Conservation (phyloP, 345 rosid species). For the Aquilaria malaccensis region DNA sequence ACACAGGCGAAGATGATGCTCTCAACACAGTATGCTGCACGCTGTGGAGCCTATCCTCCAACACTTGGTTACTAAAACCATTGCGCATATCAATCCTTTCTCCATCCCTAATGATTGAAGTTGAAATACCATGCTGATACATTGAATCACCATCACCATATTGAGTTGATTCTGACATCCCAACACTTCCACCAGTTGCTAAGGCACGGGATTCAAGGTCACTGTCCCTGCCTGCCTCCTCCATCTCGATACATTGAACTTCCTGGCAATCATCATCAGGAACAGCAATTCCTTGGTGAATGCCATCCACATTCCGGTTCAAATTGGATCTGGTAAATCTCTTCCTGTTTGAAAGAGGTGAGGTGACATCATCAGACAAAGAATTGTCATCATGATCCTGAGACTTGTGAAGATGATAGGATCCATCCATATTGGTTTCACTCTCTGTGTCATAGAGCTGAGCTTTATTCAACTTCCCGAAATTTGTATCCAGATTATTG, state of each 20-base stretch:
- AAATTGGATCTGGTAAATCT: slow-evolving; percentile 30
- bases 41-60: slow-evolving; percentile 45
- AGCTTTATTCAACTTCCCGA: slow-evolving; percentile 16
- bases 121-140: slow-evolving; percentile 20
- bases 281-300: slow-evolving; percentile 22
- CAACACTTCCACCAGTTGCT: slow-evolving; percentile 33
- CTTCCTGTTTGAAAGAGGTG: slow-evolving; percentile 38
- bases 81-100: slow-evolving; percentile 30
- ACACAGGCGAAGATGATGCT: slow-evolving; percentile 20
- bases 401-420: slow-evolving; percentile 12
- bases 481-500: slow-evolving; percentile 9
- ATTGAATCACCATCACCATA: slow-evolving; percentile 23
- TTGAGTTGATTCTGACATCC: slow-evolving; percentile 19
- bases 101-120: slow-evolving; percentile 26
- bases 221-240: slow-evolving; percentile 31
- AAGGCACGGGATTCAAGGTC: slow-evolving; percentile 21
- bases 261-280: slow-evolving; percentile 82
- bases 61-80: slow-evolving; percentile 33
- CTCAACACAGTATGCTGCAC: slow-evolving; percentile 29
- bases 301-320: slow-evolving; percentile 28
- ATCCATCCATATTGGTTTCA: slow-evolving; percentile 31
- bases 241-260: slow-evolving; percentile 75
- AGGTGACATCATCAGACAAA: slow-evolving; percentile 40
- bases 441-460: slow-evolving; percentile 34
- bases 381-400: slow-evolving; percentile 29